These are phyloP conservation scores for Cercophora samala DNA, from an alignment of 495 filamentous ascomycete genomes.

Conservation along the genomic window DNA sequence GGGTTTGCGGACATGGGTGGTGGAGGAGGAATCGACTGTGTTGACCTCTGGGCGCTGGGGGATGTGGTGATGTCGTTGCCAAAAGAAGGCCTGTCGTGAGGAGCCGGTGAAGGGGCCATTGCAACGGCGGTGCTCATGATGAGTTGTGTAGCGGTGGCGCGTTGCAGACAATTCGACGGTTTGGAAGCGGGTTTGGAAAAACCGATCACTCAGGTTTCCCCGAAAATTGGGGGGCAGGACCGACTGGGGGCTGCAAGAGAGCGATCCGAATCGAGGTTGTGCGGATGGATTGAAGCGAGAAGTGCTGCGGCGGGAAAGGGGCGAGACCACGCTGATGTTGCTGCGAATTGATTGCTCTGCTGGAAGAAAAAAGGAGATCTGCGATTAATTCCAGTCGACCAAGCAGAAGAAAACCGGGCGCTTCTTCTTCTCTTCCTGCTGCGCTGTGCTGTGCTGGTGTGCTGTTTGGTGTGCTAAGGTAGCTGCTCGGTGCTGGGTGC, in stretches of 20 bases:
- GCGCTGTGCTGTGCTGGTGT: conserved; percentile 9
- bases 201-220: conserved; percentile 14
- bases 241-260: conserved; percentile 3
- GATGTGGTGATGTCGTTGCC: conserved; percentile 46
- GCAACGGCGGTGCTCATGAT: conserved; percentile 59
- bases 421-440: conserved; percentile 9
- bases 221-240: conserved; percentile 28
- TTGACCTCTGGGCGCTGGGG: conserved; percentile 43
- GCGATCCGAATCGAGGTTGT: conserved; percentile 1
- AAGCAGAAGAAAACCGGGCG: conserved; percentile 18
- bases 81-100: conserved; percentile 53
- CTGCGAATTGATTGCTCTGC: neutral
- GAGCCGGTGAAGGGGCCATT: conserved; percentile 58
- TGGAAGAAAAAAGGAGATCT: conserved; percentile 13
- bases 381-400: conserved; percentile 10
- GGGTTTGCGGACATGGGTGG: conserved; percentile 37
- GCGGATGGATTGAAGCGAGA: conserved; percentile 9
- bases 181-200: conserved; percentile 7
- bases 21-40: conserved; percentile 36
- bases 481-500: neutral
- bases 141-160: conserved; percentile 15
- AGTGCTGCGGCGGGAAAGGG: conserved; percentile 16
- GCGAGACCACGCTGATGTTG: neutral
- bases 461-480: conserved; percentile 2
- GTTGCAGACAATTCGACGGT: conserved; percentile 11